Percentiles rank a stretch among this genome's conserved stretches.
Evolutionary conservation across 2,329 filamentous ascomycete species (phyloP).

Genomic region (Aspergillus transmontanensis): DNA sequence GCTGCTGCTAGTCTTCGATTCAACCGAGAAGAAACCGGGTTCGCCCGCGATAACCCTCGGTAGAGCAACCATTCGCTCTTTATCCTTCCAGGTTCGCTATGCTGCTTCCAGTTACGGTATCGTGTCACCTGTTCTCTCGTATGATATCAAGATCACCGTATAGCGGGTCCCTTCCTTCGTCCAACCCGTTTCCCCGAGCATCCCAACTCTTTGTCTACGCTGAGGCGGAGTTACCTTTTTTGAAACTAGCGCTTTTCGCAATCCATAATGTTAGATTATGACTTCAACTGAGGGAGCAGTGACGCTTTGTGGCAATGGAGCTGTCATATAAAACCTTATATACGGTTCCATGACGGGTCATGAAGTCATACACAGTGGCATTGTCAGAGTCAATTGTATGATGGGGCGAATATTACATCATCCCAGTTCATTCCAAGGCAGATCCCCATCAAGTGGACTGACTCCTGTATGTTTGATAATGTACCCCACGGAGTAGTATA

Average conservation of each 20-base stretch:
- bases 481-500: background rate
- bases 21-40: background rate
- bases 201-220: background rate
- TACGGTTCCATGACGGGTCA: background rate
- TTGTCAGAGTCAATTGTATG: background rate
- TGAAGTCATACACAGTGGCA: background rate
- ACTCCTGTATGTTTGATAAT: background rate
- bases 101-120: background rate
- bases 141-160: background rate
- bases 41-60: background rate
- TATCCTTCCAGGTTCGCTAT: background rate
- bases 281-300: background rate
- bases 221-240: background rate
- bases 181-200: too few species aligned
- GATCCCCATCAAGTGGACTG: background rate
- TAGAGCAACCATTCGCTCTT: background rate
- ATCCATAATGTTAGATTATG: background rate
- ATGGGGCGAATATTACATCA: constrained; percentile 4
- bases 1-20: background rate
- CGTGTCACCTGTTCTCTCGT: background rate
- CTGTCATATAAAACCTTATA: background rate
- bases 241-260: background rate
- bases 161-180: background rate
- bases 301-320: background rate
- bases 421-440: background rate